Evolutionary conservation across 768 basidiomycete species (phyloP).

Genomic region (Leccinum boreale): DNA sequence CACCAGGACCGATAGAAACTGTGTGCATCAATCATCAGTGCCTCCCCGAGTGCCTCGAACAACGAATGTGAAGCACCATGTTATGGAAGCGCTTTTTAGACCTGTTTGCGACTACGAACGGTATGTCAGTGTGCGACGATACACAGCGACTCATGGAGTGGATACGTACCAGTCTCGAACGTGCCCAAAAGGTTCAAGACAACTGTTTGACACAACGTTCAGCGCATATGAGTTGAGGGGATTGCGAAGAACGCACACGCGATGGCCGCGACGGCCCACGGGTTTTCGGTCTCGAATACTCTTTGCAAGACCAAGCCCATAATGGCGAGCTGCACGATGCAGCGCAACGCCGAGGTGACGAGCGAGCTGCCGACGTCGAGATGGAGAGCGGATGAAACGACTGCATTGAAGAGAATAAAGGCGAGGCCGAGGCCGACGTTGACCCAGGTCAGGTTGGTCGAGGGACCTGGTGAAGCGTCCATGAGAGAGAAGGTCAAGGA

Average conservation of each 20-base stretch:
- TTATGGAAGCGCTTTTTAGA: slow-evolving; percentile 65
- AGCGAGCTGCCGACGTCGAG: slow-evolving; percentile 71
- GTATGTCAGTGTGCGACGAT: neutral
- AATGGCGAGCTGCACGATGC: slow-evolving; percentile 72
- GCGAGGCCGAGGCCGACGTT: slow-evolving; percentile 74
- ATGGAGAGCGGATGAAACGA: slow-evolving; percentile 59
- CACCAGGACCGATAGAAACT: slow-evolving; percentile 63
- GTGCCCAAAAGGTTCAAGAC: slow-evolving; percentile 76
- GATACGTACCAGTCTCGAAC: slow-evolving; percentile 61
- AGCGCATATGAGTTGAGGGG: neutral
- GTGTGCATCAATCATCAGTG: slow-evolving; percentile 8
- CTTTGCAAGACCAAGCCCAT: slow-evolving; percentile 67
- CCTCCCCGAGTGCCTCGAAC: neutral
- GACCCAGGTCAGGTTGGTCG: slow-evolving; percentile 52
- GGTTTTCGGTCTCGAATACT: slow-evolving; percentile 73
- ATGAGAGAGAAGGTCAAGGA: slow-evolving; percentile 15
- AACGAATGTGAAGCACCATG: slow-evolving; percentile 52
- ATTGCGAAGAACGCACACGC: slow-evolving; percentile 47
- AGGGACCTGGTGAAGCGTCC: slow-evolving; percentile 25
- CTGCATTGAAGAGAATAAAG: slow-evolving; percentile 72
- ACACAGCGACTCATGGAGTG: neutral
- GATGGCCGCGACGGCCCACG: slow-evolving; percentile 73
- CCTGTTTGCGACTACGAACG: slow-evolving; percentile 65
- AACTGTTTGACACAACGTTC: slow-evolving; percentile 34
- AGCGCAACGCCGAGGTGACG: slow-evolving; percentile 66